phyloP scores from a whole-genome alignment of 2,329 filamentous ascomycete genomes.

The Hirsutella rhossiliensis region DNA sequence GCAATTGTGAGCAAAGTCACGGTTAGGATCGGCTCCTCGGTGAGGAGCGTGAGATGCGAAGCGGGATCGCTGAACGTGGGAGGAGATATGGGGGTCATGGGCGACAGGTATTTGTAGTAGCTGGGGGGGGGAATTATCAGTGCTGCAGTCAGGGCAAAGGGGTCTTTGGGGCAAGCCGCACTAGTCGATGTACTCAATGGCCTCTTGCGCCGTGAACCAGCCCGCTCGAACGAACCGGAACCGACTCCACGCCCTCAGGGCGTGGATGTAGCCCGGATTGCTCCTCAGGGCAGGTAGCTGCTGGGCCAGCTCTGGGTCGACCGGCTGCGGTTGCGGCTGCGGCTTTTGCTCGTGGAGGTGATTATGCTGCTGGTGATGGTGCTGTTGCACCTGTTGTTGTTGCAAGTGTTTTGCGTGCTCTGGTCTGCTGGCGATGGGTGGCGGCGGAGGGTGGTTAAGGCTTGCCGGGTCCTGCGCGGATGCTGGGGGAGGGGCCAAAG shows the following conservation, averaged over 20 bases:
- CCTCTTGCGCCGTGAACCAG: constrained; percentile 91
- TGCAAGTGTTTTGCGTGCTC: constrained; percentile 1
- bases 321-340: constrained; percentile 15
- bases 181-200: constrained; percentile 90
- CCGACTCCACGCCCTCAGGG: constrained; percentile 76
- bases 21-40: constrained; percentile 84
- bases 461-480: constrained; percentile 4
- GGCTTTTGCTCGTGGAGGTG: background rate
- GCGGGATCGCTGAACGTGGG: constrained; percentile 79
- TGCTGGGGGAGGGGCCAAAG: constrained; percentile 7
- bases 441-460: constrained; percentile 3
- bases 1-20: constrained; percentile 87
- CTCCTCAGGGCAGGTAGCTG: constrained; percentile 26
- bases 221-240: constrained; percentile 93
- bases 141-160: background rate
- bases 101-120: constrained; percentile 85
- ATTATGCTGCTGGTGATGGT: background rate
- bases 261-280: constrained; percentile 51
- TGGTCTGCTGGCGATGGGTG: constrained; percentile 6
- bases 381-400: background rate
- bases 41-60: constrained; percentile 67
- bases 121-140: constrained; percentile 23
- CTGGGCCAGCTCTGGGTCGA: constrained; percentile 34
- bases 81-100: constrained; percentile 85
- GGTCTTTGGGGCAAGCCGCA: constrained; percentile 27